phyloP scores from a whole-genome alignment of 306 rosid genomes.

The Senna tora region DNA sequence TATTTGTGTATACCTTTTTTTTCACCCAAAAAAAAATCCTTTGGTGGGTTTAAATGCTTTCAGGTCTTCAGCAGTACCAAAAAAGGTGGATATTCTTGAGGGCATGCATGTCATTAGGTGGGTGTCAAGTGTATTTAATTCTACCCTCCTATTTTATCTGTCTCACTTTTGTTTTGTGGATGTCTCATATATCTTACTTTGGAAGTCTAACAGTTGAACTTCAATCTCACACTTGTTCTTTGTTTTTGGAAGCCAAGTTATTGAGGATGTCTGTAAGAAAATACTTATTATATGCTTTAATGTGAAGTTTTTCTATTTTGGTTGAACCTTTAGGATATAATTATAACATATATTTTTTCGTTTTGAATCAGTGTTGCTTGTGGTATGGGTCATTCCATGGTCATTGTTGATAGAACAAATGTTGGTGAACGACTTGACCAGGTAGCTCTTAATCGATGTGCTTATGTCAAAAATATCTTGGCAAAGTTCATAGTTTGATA shows the following conservation, averaged over 20 bases:
- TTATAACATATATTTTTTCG: constrained; percentile 19
- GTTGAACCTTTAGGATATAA: constrained; percentile 23
- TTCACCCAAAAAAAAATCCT: too few relatives aligned
- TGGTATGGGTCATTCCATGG: constrained; percentile 90
- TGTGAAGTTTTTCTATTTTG: neutral
- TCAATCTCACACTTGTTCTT: constrained; percentile 1
- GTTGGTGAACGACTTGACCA: constrained; percentile 78
- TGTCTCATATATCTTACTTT: neutral
- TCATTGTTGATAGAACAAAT: constrained; percentile 77
- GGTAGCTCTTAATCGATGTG: constrained; percentile 49
- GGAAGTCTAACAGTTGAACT: neutral
- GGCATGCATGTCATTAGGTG: constrained; percentile 91
- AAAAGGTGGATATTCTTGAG: constrained; percentile 93
- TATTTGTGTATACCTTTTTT: constrained; percentile 9
- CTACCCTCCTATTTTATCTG: neutral
- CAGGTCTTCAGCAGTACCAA: constrained; percentile 94
- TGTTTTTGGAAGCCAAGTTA: constrained; percentile 6
- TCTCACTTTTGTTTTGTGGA: neutral
- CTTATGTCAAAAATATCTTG: neutral
- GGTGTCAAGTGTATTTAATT: neutral
- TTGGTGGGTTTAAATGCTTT: constrained; percentile 18
- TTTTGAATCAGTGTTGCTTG: constrained; percentile 81
- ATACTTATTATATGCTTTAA: neutral
- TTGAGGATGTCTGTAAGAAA: neutral
- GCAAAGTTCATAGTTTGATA: neutral